These are phyloP conservation scores for Boletus barrowsii DNA, from an alignment of 768 basidiomycete genomes.

Conservation along the genomic window DNA sequence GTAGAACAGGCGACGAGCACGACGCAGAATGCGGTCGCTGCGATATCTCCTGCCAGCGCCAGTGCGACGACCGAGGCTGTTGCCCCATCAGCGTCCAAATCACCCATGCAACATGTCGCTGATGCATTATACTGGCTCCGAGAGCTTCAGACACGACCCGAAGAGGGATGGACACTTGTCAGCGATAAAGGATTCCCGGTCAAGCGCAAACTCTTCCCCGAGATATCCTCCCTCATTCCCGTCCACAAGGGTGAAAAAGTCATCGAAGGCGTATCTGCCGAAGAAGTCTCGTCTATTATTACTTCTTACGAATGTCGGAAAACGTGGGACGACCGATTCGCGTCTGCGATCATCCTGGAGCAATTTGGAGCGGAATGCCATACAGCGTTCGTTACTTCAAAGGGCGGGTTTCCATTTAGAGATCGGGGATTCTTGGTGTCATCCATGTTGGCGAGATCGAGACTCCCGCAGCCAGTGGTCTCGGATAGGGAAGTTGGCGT, in stretches of 20 bases:
- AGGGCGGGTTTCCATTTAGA: slow-evolving; percentile 85
- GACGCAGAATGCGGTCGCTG: slow-evolving; percentile 76
- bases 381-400: slow-evolving; percentile 70
- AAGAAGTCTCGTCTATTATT: slow-evolving; percentile 79
- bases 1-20: slow-evolving; percentile 71
- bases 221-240: slow-evolving; percentile 76
- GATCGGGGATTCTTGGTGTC: slow-evolving; percentile 85
- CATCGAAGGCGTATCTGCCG: slow-evolving; percentile 89
- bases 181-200: slow-evolving; percentile 75
- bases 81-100: slow-evolving; percentile 52
- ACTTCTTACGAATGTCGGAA: slow-evolving; percentile 67
- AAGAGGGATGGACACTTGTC: slow-evolving; percentile 72
- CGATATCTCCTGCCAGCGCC: slow-evolving; percentile 56
- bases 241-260: slow-evolving; percentile 88
- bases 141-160: slow-evolving; percentile 57
- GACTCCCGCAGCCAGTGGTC: slow-evolving; percentile 32
- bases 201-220: slow-evolving; percentile 69
- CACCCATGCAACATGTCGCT: slow-evolving; percentile 77
- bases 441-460: slow-evolving; percentile 64
- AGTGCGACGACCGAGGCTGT: slow-evolving; percentile 36
- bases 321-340: slow-evolving; percentile 86
- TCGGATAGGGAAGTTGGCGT: slow-evolving; percentile 42
- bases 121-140: slow-evolving; percentile 82
- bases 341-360: slow-evolving; percentile 65
- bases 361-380: slow-evolving; percentile 72